A percentile compares a stretch with the other conserved stretches of the same genome.
phyloP scores from a whole-genome alignment of 495 filamentous ascomycete genomes.

The Podospora pseudoanserina region DNA sequence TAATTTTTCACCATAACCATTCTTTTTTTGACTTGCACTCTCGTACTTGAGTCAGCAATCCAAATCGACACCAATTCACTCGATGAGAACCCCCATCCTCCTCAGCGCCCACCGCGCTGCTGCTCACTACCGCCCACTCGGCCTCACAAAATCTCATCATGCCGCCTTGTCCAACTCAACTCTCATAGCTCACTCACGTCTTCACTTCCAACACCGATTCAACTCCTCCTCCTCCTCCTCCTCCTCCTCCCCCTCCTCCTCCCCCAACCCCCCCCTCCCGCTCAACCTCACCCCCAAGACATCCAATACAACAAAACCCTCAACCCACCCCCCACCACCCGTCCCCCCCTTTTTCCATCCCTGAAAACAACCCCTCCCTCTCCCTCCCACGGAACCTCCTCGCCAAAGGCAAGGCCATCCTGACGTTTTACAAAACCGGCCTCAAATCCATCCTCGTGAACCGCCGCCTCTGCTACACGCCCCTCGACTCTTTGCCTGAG shows the following conservation, averaged over 20 bases:
- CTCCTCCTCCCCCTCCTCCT: neutral
- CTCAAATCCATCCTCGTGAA: slow-evolving; percentile 64
- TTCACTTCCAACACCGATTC: neutral
- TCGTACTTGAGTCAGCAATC: neutral
- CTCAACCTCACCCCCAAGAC: slow-evolving; percentile 6
- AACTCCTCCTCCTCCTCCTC: neutral
- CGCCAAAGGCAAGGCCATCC: slow-evolving; percentile 55
- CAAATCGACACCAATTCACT: neutral
- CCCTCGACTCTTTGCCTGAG: slow-evolving; percentile 20
- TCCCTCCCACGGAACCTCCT: slow-evolving; percentile 45
- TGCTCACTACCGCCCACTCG: neutral
- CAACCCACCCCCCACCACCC: slow-evolving; percentile 58
- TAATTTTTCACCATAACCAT: neutral
- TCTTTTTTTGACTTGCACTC: neutral
- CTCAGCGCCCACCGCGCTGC: slow-evolving; percentile 9
- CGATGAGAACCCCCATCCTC: slow-evolving; percentile 1
- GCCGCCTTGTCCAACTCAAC: neutral
- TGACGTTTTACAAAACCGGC: slow-evolving; percentile 84
- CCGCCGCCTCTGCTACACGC: slow-evolving; percentile 26
- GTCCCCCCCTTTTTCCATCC: slow-evolving; percentile 55
- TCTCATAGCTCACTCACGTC: neutral
- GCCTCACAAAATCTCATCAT: neutral
- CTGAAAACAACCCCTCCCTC: slow-evolving; percentile 32
- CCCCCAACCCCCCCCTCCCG: neutral
- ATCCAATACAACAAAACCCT: slow-evolving; percentile 26